Evolutionary conservation across 495 filamentous ascomycete genomes (phyloP).

Genomic region (Podospora pseudoanserina): DNA sequence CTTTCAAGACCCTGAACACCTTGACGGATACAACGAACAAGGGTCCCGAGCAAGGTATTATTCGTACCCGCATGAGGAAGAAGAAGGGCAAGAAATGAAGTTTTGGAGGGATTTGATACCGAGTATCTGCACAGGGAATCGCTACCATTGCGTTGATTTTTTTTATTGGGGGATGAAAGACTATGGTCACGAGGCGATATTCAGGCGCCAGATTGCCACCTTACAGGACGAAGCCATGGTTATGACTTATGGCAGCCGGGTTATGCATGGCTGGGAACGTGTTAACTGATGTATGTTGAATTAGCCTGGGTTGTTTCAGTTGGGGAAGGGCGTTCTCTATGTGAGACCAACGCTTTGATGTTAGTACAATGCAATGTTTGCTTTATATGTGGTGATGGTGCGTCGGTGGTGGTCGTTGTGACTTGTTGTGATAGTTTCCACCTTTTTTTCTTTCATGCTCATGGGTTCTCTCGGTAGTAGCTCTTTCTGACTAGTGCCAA

Average conservation of each 20-base stretch:
- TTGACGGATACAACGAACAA: slow-evolving; percentile 15
- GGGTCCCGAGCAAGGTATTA: slow-evolving; percentile 24
- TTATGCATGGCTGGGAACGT: neutral
- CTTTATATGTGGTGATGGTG: neutral
- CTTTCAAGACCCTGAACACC: slow-evolving; percentile 11
- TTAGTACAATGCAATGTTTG: neutral
- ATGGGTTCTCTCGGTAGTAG: neutral
- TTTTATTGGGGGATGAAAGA: neutral
- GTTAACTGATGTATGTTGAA: slow-evolving; percentile 5
- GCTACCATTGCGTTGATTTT: neutral
- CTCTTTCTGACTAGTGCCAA: neutral
- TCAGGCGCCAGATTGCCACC: neutral
- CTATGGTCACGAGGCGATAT: neutral
- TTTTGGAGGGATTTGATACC: slow-evolving; percentile 1
- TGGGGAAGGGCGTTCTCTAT: neutral
- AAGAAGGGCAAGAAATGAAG: slow-evolving; percentile 26
- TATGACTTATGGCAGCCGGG: neutral
- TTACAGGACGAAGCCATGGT: neutral
- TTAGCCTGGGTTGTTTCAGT: neutral
- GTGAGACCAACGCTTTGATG: neutral
- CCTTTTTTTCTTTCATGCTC: too few species aligned
- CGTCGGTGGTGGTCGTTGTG: neutral
- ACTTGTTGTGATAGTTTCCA: neutral
- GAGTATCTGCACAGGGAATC: slow-evolving; percentile 3
- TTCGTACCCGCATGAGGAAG: slow-evolving; percentile 30